Evolutionary conservation across 1,284 basidiomycete genomes (phyloP).

Genomic region (Cutaneotrichosporon dermatis): DNA sequence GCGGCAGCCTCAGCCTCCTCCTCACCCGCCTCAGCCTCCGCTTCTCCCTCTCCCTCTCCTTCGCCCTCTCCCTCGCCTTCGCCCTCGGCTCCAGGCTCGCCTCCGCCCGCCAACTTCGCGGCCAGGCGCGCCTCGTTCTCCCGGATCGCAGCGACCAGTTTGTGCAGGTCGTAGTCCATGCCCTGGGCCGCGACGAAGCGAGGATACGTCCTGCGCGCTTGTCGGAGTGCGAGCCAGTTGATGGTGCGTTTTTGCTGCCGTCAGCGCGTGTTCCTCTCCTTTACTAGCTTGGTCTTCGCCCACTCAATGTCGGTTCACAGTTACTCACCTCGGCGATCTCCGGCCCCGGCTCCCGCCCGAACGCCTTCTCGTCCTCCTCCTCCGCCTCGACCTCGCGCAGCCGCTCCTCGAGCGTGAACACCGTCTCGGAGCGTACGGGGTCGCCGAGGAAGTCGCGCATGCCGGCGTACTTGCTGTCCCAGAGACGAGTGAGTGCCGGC

Average conservation of each 20-base stretch:
- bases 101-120: neutral
- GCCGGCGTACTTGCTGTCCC: slow-evolving; percentile 30
- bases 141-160: slow-evolving; percentile 24
- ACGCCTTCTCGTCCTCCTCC: slow-evolving; percentile 39
- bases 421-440: slow-evolving; percentile 4
- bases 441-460: slow-evolving; percentile 36
- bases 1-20: neutral
- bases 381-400: slow-evolving; percentile 31
- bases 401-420: slow-evolving; percentile 29
- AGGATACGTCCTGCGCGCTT: slow-evolving; percentile 30
- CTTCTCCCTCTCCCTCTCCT: slow-evolving; percentile 7
- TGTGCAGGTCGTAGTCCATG: slow-evolving; percentile 27
- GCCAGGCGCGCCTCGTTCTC: neutral
- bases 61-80: slow-evolving; percentile 4
- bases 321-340: slow-evolving; percentile 29
- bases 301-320: too few relatives aligned
- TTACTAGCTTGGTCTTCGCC: neutral
- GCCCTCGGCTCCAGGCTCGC: neutral
- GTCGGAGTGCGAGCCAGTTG: slow-evolving; percentile 39
- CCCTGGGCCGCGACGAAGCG: slow-evolving; percentile 25
- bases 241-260: slow-evolving; percentile 26
- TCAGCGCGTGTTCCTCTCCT: slow-evolving; percentile 1
- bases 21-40: slow-evolving; percentile 1
- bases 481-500: slow-evolving; percentile 31
- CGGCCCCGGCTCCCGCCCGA: slow-evolving; percentile 29